Conservation (phyloP, 2,329 filamentous ascomycete genomes). For the Pseudovirgaria hyperparasitica region DNA sequence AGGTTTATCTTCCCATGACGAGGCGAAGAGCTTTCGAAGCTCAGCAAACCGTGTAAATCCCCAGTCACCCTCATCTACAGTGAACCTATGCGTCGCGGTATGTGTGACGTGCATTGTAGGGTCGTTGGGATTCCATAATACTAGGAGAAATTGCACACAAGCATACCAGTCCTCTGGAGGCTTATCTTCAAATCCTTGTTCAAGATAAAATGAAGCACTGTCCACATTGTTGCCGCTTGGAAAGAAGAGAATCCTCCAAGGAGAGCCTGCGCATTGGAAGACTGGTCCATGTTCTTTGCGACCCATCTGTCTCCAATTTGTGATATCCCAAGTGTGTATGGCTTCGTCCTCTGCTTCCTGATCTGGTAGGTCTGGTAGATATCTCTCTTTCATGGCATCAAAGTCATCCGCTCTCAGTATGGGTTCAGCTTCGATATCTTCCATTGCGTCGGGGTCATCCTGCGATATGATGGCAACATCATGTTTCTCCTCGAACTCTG, state of each 20-base stretch:
- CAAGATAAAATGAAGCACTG: slow-evolving; percentile 86
- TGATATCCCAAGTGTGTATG: slow-evolving; percentile 74
- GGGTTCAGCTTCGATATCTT: slow-evolving; percentile 39
- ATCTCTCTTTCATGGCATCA: slow-evolving; percentile 73
- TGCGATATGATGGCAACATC: slow-evolving; percentile 50
- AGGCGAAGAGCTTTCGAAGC: slow-evolving; percentile 69
- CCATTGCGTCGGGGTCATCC: slow-evolving; percentile 45
- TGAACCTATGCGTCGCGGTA: slow-evolving; percentile 87
- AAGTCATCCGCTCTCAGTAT: slow-evolving; percentile 47
- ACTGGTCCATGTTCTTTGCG: slow-evolving; percentile 79
- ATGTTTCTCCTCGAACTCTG: slow-evolving; percentile 49
- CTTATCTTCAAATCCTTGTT: slow-evolving; percentile 77
- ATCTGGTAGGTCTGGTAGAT: slow-evolving; percentile 66
- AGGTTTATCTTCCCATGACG: slow-evolving; percentile 56
- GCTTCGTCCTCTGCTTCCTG: slow-evolving; percentile 67
- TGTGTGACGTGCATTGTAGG: slow-evolving; percentile 69
- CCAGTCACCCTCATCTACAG: slow-evolving; percentile 93
- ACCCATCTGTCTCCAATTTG: slow-evolving; percentile 62
- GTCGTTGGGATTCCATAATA: slow-evolving; percentile 88
- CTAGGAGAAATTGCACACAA: slow-evolving; percentile 88
- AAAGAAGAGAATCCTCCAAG: slow-evolving; percentile 94
- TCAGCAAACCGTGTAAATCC: slow-evolving; percentile 96
- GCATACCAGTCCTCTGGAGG: slow-evolving; percentile 85
- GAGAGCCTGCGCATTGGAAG: slow-evolving; percentile 75
- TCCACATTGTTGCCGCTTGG: slow-evolving; percentile 92